Base-by-base conservation (phyloP, 371 early-diverging fungal species). In the Mucor irregularis region DNA sequence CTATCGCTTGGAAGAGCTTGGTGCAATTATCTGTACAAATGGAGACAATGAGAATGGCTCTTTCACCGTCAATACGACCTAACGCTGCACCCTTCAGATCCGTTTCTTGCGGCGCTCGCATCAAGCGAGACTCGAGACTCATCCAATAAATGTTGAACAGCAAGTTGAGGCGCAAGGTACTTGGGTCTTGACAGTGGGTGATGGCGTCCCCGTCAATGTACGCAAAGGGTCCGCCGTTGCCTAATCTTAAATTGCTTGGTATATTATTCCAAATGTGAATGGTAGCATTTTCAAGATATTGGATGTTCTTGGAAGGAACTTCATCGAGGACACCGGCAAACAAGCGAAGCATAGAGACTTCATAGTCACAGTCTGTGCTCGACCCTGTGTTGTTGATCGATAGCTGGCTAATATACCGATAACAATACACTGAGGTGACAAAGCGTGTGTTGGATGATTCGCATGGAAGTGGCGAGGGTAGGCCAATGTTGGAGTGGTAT, bases 11-110 rank as follows among this genome's bases (percentile, higher is more conserved):
- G 14, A 58, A 64, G 0, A 73, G 35, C 24, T 64, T 60, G 2
- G 66, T 60, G 10, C 64, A 34, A 4, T 73, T 64, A 16, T 76
- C 73, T 6, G 64, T 61, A 13, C 67, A 66, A 8, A 76, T 72
- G 6, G 76, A 72, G 0, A 64, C 62, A 21, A 70, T 66, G 13
- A 66, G 26, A 3, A 73, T 43, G 0, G 76, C 68, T 3, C 73
- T 61, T 2, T 76, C 64, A 1, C 63, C 62, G 29, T 66, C 69
- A 25, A 70, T 44, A 7, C 61, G 53, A 13, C 50, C 29, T 5
- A 66, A 31, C 4, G 62, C 55, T 2, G 65, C 71, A 28, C 57
- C 58, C 19, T 46, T 47, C 9, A 66, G 8, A 22, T 66, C 51
- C 3, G 61, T 54, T 14, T 49, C n/a, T 3, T 40, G 13, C 0